phyloP scores from a whole-genome alignment of 805 yeast genomes.

The Saturnispora saitoi region DNA sequence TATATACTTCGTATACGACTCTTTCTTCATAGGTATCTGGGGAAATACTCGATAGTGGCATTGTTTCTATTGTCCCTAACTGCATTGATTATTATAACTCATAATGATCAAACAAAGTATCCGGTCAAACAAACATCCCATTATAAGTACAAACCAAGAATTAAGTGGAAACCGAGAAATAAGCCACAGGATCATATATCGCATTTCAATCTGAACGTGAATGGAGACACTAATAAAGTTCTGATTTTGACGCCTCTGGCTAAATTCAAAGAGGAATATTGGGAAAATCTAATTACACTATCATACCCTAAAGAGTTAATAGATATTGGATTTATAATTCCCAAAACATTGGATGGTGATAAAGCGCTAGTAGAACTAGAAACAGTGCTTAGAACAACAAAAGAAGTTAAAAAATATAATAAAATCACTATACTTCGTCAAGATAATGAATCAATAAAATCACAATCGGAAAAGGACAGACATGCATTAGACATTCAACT shows the following conservation, averaged over 20 bases:
- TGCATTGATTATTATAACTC: not conserved
- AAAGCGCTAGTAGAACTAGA: conserved; percentile 64
- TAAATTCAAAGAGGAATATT: conserved; percentile 73
- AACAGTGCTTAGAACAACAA: conserved; percentile 62
- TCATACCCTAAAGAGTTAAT: conserved; percentile 78
- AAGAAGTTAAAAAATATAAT: conserved; percentile 62
- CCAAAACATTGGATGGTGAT: conserved; percentile 78
- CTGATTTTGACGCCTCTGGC: conserved; percentile 87
- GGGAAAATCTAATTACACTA: conserved; percentile 72
- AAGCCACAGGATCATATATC: conserved; percentile 66
- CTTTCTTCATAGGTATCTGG: not conserved
- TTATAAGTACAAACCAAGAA: conserved; percentile 37
- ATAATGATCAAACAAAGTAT: not conserved
- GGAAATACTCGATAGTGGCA: not conserved
- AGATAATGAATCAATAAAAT: conserved; percentile 68
- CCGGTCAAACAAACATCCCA: not conserved
- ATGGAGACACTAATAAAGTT: conserved; percentile 74
- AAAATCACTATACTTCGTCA: conserved; percentile 86
- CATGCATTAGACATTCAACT: conserved; percentile 85
- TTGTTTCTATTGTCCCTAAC: not conserved
- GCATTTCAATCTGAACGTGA: conserved; percentile 83
- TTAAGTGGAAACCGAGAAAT: conserved; percentile 47
- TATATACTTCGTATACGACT: not conserved
- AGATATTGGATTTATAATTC: conserved; percentile 87
- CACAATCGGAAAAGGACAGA: conserved; percentile 77